Evolutionary conservation across 2,329 filamentous ascomycete species (phyloP).

Genomic region (Aspergillaceae sp.): DNA sequence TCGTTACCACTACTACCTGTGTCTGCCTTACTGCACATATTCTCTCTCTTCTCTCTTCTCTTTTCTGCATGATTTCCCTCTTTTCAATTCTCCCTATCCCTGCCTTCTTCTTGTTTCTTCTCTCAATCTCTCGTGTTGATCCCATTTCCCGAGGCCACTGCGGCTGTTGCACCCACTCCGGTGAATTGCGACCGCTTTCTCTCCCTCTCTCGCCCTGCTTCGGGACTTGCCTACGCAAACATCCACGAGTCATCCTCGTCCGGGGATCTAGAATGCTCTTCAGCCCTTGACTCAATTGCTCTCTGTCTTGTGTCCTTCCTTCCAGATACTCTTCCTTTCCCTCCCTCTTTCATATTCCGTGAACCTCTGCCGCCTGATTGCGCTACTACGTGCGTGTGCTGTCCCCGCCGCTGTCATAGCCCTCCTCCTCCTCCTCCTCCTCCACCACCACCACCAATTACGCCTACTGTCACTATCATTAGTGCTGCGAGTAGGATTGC

Average conservation of each 20-base stretch:
- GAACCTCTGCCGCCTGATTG: conserved; percentile 9
- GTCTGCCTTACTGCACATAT: not conserved
- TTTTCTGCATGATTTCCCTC: conserved; percentile 5
- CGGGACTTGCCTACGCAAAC: not conserved
- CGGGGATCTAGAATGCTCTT: not conserved
- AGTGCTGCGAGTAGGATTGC: too few relatives aligned
- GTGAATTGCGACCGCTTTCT: conserved; percentile 15
- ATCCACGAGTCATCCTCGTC: not conserved
- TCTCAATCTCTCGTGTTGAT: not conserved
- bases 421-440: conserved; percentile 3
- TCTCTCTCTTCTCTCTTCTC: conserved; percentile 5
- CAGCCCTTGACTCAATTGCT: not conserved
- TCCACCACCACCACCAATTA: too few relatives aligned
- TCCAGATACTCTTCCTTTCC: not conserved
- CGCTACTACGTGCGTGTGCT: conserved; percentile 20
- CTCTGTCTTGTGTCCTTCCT: not conserved
- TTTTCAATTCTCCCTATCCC: conserved; percentile 1
- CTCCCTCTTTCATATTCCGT: not conserved
- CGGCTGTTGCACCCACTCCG: conserved; percentile 8
- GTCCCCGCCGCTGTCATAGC: conserved; percentile 17
- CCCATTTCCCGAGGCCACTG: not conserved
- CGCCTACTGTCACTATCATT: too few relatives aligned
- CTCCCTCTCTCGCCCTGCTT: not conserved
- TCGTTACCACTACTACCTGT: too few relatives aligned
- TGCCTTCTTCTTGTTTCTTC: conserved; percentile 5